Percentiles rank a stretch among this genome's conserved stretches.
phyloP scores from a whole-genome alignment of 306 rosid species.

The Calophaca sinica region DNA sequence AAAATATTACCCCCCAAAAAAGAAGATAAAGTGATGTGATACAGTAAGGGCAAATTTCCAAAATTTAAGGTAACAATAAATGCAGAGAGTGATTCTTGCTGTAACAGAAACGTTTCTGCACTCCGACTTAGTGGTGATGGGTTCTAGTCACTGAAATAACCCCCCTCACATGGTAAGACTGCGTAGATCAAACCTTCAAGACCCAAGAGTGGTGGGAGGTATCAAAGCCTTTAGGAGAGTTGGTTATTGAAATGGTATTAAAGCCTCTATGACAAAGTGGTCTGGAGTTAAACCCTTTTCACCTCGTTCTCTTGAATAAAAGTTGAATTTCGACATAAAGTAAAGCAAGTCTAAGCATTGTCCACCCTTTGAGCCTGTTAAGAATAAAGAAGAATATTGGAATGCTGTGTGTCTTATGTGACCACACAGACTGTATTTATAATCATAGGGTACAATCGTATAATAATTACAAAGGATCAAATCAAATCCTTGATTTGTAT shows the following conservation, averaged over 20 bases:
- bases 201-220: neutral
- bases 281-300: constrained; percentile 1
- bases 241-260: neutral
- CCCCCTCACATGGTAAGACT: constrained; percentile 3
- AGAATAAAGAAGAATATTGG: too few species aligned
- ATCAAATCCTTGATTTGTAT: too few species aligned
- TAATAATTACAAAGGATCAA: too few species aligned
- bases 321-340: constrained; percentile 20
- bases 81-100: constrained; percentile 13
- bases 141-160: constrained; percentile 31
- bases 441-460: too few species aligned
- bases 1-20: constrained; percentile 22
- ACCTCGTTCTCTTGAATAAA: constrained; percentile 8
- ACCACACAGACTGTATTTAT: too few species aligned
- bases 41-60: constrained; percentile 33
- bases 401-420: too few species aligned
- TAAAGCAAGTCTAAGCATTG: constrained; percentile 13
- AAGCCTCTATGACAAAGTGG: constrained; percentile 4
- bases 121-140: constrained; percentile 13
- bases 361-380: neutral
- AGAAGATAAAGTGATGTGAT: constrained; percentile 11
- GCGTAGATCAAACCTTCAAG: neutral
- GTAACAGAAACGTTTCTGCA: constrained; percentile 23
- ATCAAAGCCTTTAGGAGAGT: constrained; percentile 5
- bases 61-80: constrained; percentile 27